Percentiles rank a stretch among this genome's conserved stretches.
These are phyloP conservation scores for Daucus carota DNA, from an alignment of 129 eudicot genomes.

Conservation along the genomic window DH1_v3.0 NC_030384.2:21899001-21899500, in stretches of 20 bases:
- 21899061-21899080: slow-evolving; percentile 98
- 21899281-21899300: slow-evolving; percentile 82
- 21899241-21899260: slow-evolving; percentile 88
- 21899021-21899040: slow-evolving; percentile 99
- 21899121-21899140: slow-evolving; percentile 93
- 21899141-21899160: slow-evolving; percentile 69
- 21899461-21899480: neutral
- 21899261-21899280: slow-evolving; percentile 97
- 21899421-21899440: neutral
- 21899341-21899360: slow-evolving; percentile 90
- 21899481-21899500: neutral
- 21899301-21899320: slow-evolving; percentile 81
- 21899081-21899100: slow-evolving; percentile 99
- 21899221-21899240: neutral
- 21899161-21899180: neutral
- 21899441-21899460: neutral
- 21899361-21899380: slow-evolving; percentile 89
- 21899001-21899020: slow-evolving; percentile 95
- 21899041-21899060: slow-evolving; percentile 98
- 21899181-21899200: neutral
- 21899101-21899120: slow-evolving; percentile 89
- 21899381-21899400: slow-evolving; percentile 96
- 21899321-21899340: slow-evolving; percentile 94
- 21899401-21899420: neutral
- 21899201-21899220: too few species aligned